A percentile compares a stretch with the other conserved stretches of the same genome.
Evolutionary conservation across 768 basidiomycete species (phyloP).

Genomic region (Aureoboletus auriporus): DNA sequence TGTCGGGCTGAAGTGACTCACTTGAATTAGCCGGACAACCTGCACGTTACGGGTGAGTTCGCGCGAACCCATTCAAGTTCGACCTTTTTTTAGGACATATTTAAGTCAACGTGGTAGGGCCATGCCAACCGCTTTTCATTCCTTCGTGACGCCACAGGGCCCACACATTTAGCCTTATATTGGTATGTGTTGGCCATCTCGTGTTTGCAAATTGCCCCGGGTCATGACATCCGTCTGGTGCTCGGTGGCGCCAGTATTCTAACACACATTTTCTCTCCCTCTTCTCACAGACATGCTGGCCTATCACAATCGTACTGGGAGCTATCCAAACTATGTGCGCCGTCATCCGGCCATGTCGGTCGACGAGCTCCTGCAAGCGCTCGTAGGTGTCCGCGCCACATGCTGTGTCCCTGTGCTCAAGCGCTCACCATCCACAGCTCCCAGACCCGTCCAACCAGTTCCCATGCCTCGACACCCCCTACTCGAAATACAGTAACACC

Average conservation of each 20-base stretch:
- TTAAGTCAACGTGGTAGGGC: too few relatives aligned
- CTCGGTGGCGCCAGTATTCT: background rate
- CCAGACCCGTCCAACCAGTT: slow-evolving; percentile 14
- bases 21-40: too few relatives aligned
- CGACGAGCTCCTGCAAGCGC: slow-evolving; percentile 9
- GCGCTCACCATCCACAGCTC: slow-evolving; percentile 9
- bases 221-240: too few relatives aligned
- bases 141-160: too few relatives aligned
- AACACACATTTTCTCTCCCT: background rate
- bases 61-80: too few relatives aligned
- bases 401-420: too few relatives aligned
- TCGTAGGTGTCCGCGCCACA: slow-evolving; percentile 4
- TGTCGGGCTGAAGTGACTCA: too few relatives aligned
- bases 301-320: slow-evolving; percentile 1
- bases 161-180: too few relatives aligned
- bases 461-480: slow-evolving; percentile 15
- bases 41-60: too few relatives aligned
- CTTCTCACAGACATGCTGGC: slow-evolving; percentile 6
- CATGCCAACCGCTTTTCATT: too few relatives aligned
- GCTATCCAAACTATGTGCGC: background rate
- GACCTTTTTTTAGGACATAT: too few relatives aligned
- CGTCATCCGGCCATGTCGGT: slow-evolving; percentile 10
- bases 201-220: background rate
- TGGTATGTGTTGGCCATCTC: background rate
- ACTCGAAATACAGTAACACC: slow-evolving; percentile 11